Conservation (phyloP, 1,284 basidiomycete species). For the Ceratobasidium sp. region DNA sequence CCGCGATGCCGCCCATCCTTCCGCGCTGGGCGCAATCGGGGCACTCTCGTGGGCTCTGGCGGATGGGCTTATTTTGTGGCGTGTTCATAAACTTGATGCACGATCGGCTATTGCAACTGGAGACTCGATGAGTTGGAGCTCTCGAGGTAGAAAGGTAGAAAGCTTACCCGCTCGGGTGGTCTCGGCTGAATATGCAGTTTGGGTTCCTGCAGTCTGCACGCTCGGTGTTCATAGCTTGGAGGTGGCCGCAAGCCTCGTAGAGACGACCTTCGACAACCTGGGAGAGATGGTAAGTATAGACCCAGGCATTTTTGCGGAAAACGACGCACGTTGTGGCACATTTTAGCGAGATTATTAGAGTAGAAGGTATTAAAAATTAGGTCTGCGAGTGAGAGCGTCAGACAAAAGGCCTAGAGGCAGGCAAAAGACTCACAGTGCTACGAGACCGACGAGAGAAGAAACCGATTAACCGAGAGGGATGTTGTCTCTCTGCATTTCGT, state of each 20-base stretch:
- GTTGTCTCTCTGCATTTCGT: constrained; percentile 15
- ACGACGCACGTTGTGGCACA: constrained; percentile 80
- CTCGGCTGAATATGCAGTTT: constrained; percentile 77
- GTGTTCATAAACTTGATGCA: constrained; percentile 42
- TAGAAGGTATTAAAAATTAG: constrained; percentile 22
- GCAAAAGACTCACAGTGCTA: constrained; percentile 57
- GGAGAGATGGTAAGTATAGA: constrained; percentile 42
- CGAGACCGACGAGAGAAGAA: constrained; percentile 50
- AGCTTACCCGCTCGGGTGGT: constrained; percentile 58
- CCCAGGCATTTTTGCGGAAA: constrained; percentile 47
- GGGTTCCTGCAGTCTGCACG: constrained; percentile 72
- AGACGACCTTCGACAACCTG: constrained; percentile 83
- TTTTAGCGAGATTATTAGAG: constrained; percentile 56
- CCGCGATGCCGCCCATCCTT: constrained; percentile 29
- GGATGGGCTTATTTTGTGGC: constrained; percentile 39
- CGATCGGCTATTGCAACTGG: constrained; percentile 12
- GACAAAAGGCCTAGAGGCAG: constrained; percentile 47
- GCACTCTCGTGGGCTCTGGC: constrained; percentile 42
- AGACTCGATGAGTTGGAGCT: neutral
- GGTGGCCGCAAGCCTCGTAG: constrained; percentile 79
- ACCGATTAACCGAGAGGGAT: constrained; percentile 54
- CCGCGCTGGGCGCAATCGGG: constrained; percentile 33
- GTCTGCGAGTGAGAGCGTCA: constrained; percentile 47
- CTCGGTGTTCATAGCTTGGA: constrained; percentile 77
- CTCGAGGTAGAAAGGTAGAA: too few species aligned